Percentiles rank a stretch among this genome's conserved stretches.
These are phyloP conservation scores for Fusarium lyarnte DNA, from an alignment of 2,329 filamentous ascomycete species.

Conservation along the genomic window DNA sequence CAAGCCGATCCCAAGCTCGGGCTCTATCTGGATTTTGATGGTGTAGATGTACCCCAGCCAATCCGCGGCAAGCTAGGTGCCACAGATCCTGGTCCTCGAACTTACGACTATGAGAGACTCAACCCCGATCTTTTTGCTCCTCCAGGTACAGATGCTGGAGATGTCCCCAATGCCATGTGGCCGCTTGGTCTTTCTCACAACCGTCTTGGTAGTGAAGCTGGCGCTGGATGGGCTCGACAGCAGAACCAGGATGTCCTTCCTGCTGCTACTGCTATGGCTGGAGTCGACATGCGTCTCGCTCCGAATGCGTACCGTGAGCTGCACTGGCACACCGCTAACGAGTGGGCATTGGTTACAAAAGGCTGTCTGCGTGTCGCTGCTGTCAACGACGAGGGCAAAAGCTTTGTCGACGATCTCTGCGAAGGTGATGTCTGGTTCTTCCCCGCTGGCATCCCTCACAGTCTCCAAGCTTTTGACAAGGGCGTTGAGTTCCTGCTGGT, in stretches of 20 bases:
- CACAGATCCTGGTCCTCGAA: constrained; percentile 13
- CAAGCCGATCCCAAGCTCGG: constrained; percentile 7
- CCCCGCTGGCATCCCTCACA: constrained; percentile 11
- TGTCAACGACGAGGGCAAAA: constrained; percentile 5
- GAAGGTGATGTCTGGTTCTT: constrained; percentile 16
- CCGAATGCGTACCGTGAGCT: constrained; percentile 4
- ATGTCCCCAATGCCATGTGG: constrained; percentile 19
- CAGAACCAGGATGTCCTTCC: constrained; percentile 8
- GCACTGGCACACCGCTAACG: constrained; percentile 8
- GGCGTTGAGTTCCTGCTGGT: constrained; percentile 10
- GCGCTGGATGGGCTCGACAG: constrained; percentile 13
- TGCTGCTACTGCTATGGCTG: constrained; percentile 2
- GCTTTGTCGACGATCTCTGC: constrained; percentile 9
- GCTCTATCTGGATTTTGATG: constrained; percentile 7
- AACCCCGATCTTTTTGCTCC: constrained; percentile 13
- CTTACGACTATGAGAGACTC: constrained; percentile 13
- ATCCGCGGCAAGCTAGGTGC: constrained; percentile 3
- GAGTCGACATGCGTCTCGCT: constrained; percentile 15
- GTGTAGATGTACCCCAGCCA: constrained; percentile 4
- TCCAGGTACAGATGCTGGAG: constrained; percentile 1
- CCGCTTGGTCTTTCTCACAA: constrained; percentile 8
- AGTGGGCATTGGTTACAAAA: constrained; percentile 14
- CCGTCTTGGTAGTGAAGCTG: constrained; percentile 6
- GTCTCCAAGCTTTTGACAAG: constrained; percentile 1
- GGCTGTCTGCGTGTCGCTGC: constrained; percentile 10